Conservation (phyloP, 140 eudicot genomes). For the Cichorium intybus region DNA sequence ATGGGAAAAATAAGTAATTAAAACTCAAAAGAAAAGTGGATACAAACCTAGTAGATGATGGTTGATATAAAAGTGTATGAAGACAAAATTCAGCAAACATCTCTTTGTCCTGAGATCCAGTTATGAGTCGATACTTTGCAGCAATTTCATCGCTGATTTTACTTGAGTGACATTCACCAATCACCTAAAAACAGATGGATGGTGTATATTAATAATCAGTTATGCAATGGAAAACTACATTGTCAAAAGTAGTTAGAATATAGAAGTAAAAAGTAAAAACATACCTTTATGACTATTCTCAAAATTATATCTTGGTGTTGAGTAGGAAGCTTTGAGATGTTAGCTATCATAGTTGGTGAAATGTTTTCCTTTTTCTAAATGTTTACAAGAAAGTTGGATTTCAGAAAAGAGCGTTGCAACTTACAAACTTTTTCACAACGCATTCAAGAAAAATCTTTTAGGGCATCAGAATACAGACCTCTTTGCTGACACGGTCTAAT, state of each 20-base stretch:
- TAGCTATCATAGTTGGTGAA: slow-evolving; percentile 58
- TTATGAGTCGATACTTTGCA: slow-evolving; percentile 52
- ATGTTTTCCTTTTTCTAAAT: slow-evolving; percentile 63
- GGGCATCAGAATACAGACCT: slow-evolving; percentile 47
- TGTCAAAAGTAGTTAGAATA: slow-evolving; percentile 3
- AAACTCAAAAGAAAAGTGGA: slow-evolving; percentile 15
- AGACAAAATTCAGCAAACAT: slow-evolving; percentile 87
- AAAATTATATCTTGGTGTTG: slow-evolving; percentile 85
- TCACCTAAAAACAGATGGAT: slow-evolving; percentile 50
- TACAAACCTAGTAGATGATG: slow-evolving; percentile 63
- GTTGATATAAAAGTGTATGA: slow-evolving; percentile 77
- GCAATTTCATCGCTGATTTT: slow-evolving; percentile 64
- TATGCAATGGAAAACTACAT: slow-evolving; percentile 6
- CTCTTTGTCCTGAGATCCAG: slow-evolving; percentile 60
- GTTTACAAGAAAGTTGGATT: not conserved
- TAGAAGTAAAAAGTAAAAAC: not conserved
- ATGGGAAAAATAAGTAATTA: not conserved
- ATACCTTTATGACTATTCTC: slow-evolving; percentile 71
- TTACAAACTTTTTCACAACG: slow-evolving; percentile 5
- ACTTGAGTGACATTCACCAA: slow-evolving; percentile 78
- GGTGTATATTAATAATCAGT: slow-evolving; percentile 1
- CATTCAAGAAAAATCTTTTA: not conserved
- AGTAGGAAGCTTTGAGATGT: slow-evolving; percentile 84
- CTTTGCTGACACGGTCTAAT: slow-evolving; percentile 56
- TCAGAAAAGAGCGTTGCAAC: slow-evolving; percentile 9